Conservation (phyloP, 768 basidiomycete species). For the Termitomyces sp. region DNA sequence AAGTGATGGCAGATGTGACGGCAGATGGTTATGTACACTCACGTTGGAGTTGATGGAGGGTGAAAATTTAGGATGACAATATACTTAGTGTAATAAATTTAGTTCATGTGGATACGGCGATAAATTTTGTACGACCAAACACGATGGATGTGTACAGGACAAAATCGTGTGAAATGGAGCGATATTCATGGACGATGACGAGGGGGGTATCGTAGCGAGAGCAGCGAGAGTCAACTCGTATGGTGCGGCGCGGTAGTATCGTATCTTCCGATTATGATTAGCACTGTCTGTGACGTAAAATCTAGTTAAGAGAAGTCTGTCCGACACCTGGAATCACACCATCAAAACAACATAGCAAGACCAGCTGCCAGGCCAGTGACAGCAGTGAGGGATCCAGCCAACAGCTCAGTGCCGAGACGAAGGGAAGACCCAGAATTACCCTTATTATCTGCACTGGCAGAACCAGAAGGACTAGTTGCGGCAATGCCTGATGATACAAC, state of each 20-base stretch:
- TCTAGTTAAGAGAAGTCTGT: constrained; percentile 5
- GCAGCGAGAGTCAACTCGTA: constrained; percentile 6
- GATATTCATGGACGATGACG: neutral
- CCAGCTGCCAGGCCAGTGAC: constrained; percentile 16
- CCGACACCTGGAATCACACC: neutral
- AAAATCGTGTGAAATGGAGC: neutral
- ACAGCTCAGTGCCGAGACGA: constrained; percentile 4
- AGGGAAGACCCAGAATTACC: constrained; percentile 7
- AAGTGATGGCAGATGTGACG: neutral
- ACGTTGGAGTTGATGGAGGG: no score
- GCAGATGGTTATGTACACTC: neutral
- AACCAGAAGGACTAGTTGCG: constrained; percentile 31
- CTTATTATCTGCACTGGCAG: constrained; percentile 19
- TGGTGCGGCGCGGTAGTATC: neutral
- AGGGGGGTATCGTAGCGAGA: constrained; percentile 13
- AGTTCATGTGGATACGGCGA: neutral
- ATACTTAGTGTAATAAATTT: neutral
- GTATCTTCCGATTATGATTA: constrained; percentile 6
- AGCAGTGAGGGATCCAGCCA: constrained; percentile 8
- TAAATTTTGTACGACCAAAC: neutral
- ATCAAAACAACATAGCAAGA: constrained; percentile 13
- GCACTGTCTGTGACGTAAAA: constrained; percentile 7
- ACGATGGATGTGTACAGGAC: neutral
- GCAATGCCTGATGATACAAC: constrained; percentile 30
- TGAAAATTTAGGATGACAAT: neutral